phyloP scores from a whole-genome alignment of 2,329 filamentous ascomycete genomes.

The Huntiella abstrusa region DNA sequence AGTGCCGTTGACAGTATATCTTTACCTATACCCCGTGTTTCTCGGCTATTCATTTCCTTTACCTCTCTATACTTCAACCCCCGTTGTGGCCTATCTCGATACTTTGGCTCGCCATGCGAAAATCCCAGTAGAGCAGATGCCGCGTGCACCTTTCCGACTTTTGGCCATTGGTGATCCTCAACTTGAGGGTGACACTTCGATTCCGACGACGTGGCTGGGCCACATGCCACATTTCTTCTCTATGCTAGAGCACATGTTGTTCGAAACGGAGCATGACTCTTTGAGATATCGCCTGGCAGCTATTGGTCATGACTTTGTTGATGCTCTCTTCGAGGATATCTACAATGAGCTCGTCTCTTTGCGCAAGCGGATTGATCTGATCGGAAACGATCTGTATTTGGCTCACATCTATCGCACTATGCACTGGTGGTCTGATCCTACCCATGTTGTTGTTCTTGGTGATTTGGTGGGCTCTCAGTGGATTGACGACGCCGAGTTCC shows the following conservation, averaged over 20 bases:
- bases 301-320: slow-evolving; percentile 37
- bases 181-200: slow-evolving; percentile 76
- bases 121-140: slow-evolving; percentile 2
- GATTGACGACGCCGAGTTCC: slow-evolving; percentile 75
- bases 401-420: slow-evolving; percentile 78
- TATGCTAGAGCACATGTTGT: slow-evolving; percentile 28
- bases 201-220: slow-evolving; percentile 39
- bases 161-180: slow-evolving; percentile 83
- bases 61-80: slow-evolving; percentile 17
- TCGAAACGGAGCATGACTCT: slow-evolving; percentile 25
- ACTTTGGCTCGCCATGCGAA: slow-evolving; percentile 9
- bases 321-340: slow-evolving; percentile 48
- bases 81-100: slow-evolving; percentile 10
- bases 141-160: slow-evolving; percentile 58
- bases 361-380: slow-evolving; percentile 68
- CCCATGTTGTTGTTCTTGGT: slow-evolving; percentile 74
- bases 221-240: slow-evolving; percentile 34
- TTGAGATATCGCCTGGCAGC: slow-evolving; percentile 33
- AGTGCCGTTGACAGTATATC: slow-evolving; percentile 50
- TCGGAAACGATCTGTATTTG: slow-evolving; percentile 89
- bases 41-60: slow-evolving; percentile 62
- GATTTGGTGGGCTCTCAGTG: slow-evolving; percentile 91
- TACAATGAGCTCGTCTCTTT: slow-evolving; percentile 44
- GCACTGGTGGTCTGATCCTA: slow-evolving; percentile 68
- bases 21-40: slow-evolving; percentile 77